Conservation (phyloP, 495 filamentous ascomycete species). For the Lepidopterella palustris region DNA sequence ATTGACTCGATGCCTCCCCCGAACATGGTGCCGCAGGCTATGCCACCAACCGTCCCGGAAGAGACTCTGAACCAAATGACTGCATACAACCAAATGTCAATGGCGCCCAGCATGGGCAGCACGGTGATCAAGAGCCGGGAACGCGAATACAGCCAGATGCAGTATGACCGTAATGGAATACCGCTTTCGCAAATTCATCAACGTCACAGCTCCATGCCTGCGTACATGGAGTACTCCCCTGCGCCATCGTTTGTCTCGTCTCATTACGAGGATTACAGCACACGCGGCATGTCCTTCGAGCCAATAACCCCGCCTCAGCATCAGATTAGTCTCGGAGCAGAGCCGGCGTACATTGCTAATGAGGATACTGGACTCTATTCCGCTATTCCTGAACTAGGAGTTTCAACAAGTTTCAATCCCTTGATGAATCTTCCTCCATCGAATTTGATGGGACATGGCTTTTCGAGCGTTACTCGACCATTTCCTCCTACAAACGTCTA, state of each 20-base stretch:
- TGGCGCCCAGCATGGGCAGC: slow-evolving; percentile 45
- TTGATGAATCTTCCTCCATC: slow-evolving; percentile 90
- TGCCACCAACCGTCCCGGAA: slow-evolving; percentile 69
- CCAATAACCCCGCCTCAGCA: slow-evolving; percentile 94
- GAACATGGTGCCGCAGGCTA: slow-evolving; percentile 61
- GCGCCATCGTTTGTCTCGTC: slow-evolving; percentile 97
- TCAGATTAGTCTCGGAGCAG: slow-evolving; percentile 63
- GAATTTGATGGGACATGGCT: slow-evolving; percentile 71
- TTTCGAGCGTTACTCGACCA: slow-evolving; percentile 56
- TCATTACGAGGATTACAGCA: slow-evolving; percentile 94
- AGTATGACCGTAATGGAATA: slow-evolving; percentile 88
- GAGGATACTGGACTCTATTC: slow-evolving; percentile 95
- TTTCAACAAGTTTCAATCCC: slow-evolving; percentile 57
- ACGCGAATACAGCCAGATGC: slow-evolving; percentile 63
- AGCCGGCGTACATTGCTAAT: slow-evolving; percentile 95
- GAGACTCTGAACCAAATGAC: slow-evolving; percentile 64
- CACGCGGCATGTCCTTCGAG: slow-evolving; percentile 91
- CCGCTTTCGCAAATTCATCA: slow-evolving; percentile 74
- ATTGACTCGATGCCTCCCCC: slow-evolving; percentile 85
- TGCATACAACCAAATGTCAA: slow-evolving; percentile 42
- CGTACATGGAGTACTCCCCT: slow-evolving; percentile 95
- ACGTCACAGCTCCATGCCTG: slow-evolving; percentile 93
- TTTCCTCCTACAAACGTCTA: slow-evolving; percentile 77
- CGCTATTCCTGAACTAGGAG: slow-evolving; percentile 73
- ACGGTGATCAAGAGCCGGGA: slow-evolving; percentile 72